Evolutionary conservation across 805 yeast genomes (phyloP).

Genomic region (Ogataea corticis): DNA sequence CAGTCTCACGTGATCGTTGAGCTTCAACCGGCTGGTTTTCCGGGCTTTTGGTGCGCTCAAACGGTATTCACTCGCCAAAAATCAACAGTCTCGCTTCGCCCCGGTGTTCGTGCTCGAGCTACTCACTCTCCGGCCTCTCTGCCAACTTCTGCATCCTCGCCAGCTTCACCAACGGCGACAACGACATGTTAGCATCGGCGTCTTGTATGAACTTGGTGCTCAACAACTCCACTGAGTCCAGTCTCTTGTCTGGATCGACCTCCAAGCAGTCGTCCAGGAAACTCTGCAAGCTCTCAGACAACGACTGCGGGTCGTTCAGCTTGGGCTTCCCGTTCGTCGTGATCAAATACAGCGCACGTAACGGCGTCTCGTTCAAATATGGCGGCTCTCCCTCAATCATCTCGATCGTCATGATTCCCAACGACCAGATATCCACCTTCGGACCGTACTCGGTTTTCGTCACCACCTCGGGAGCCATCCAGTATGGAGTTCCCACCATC

Average conservation of each 20-base stretch:
- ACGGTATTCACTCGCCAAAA: too few species aligned
- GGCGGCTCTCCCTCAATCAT: conserved; percentile 90
- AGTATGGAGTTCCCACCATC: conserved; percentile 86
- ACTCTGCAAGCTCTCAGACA: conserved; percentile 62
- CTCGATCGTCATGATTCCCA: conserved; percentile 84
- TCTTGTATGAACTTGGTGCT: conserved; percentile 62
- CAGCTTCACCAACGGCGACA: conserved; percentile 73
- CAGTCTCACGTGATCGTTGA: too few species aligned
- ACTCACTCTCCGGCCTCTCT: conserved; percentile 31
- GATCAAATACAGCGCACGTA: conserved; percentile 72
- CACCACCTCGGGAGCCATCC: conserved; percentile 92
- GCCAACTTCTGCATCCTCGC: conserved; percentile 64
- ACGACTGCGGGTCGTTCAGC: conserved; percentile 68
- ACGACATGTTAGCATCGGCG: conserved; percentile 59
- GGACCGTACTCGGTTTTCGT: conserved; percentile 79
- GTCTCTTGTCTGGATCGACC: conserved; percentile 81
- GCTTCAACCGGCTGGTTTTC: too few species aligned
- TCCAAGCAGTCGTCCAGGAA: conserved; percentile 79
- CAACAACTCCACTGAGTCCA: conserved; percentile 72
- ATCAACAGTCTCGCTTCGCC: too few species aligned
- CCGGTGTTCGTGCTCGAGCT: conserved; percentile 1
- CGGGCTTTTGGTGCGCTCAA: too few species aligned
- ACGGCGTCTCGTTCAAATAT: conserved; percentile 75
- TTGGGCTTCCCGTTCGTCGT: conserved; percentile 83
- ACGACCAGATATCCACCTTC: conserved; percentile 80